phyloP scores from a whole-genome alignment of 176 grass and related monocot genomes.

The Rhynchospora breviuscula region DNA sequence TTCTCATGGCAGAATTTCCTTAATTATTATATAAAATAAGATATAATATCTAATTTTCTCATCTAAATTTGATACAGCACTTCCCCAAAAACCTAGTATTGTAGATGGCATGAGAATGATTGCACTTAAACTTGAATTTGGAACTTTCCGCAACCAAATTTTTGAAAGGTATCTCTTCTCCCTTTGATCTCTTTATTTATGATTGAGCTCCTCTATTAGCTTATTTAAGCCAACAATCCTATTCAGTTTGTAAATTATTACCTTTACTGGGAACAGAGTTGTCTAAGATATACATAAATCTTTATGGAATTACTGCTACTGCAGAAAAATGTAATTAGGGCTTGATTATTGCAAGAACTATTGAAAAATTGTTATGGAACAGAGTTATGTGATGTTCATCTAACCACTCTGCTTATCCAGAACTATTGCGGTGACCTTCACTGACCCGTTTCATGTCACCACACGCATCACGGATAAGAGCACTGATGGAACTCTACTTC shows the following conservation, averaged over 20 bases:
- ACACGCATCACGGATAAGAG: slow-evolving; percentile 71
- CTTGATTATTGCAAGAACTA: not conserved
- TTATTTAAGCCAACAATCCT: not conserved
- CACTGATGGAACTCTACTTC: slow-evolving; percentile 81
- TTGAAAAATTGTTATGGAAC: not conserved
- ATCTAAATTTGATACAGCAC: slow-evolving; percentile 42
- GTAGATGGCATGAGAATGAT: slow-evolving; percentile 99
- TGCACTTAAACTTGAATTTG: slow-evolving; percentile 99
- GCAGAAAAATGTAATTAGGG: not conserved
- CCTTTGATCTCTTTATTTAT: slow-evolving; percentile 6
- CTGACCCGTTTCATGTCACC: slow-evolving; percentile 85
- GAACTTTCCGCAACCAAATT: slow-evolving; percentile 91
- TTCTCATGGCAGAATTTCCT: too few relatives aligned
- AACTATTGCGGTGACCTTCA: slow-evolving; percentile 96
- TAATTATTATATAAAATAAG: not conserved
- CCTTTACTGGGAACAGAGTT: too few relatives aligned
- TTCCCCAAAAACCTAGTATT: slow-evolving; percentile 68
- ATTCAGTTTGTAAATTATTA: not conserved
- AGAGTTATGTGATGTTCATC: not conserved
- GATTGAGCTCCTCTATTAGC: not conserved
- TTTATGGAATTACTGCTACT: not conserved
- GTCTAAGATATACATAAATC: too few relatives aligned
- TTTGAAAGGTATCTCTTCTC: slow-evolving; percentile 73
- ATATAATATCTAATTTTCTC: slow-evolving; percentile 22
- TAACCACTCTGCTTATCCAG: slow-evolving; percentile 39